Base-by-base conservation (phyloP, 1,284 basidiomycete genomes). In the Gomphus bonarii region DNA sequence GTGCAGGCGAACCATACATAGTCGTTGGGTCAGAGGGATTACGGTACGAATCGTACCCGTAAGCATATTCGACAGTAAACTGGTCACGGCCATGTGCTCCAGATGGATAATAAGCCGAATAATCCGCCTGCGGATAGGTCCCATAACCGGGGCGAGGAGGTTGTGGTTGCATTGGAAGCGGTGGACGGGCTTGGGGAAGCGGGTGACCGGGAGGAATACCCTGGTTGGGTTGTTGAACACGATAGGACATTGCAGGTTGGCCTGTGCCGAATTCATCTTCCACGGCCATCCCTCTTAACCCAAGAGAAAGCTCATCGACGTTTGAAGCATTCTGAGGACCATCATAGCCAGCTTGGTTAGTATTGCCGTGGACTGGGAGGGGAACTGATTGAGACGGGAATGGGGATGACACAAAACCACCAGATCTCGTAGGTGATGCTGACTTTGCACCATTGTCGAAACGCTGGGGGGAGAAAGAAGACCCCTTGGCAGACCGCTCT, bases 221-320 rank as follows among this genome's bases (percentile, higher is more conserved):
- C 62, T 58, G 63, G 28, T 64, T 46, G 10, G 63, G 54, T 7
- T 60, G 61, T 49, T 65, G 65, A 46, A 55, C 59, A 54, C 54
- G 60, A 44, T 61, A 63, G 58, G 50, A 43, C 58, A 54, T 54
- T 35, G 56, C 30, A 47, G 40, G 11, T 44, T 64, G 63, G 33
- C 55, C 54, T 14, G 60, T 35, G 16, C 35, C 28, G 43, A 55
- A 61, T 18, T 60, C 57, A 46, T 87, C 85, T 63, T 84, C 85
- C 44, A 84, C 79, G 16, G 72, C 75, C 79, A 88, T 84, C 9
- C 82, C 81, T 59, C 83, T 78, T 54, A 87, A 70, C 1, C 78
- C 75, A 42, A 77, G 66, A 20, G 81, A 72, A 35, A 84, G 70
- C 35, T 85, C 82, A 54, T 78, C 77, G 16, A 73, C 73, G 30